Evolutionary conservation across 371 early-diverging fungal species (phyloP).

Genomic region (Mortierella sp.): DNA sequence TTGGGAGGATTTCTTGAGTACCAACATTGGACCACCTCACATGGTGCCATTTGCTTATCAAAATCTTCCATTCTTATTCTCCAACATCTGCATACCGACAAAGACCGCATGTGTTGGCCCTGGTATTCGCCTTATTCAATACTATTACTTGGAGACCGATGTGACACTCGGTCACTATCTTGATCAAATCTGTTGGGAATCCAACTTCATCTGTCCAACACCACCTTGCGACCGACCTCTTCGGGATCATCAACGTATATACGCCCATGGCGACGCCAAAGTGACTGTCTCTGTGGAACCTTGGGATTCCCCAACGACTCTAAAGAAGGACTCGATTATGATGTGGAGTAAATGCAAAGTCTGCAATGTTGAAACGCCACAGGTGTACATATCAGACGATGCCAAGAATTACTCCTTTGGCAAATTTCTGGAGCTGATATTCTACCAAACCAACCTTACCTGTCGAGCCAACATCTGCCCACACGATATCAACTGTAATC

Average conservation of each 20-base stretch:
- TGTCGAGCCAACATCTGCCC: slow-evolving; percentile 84
- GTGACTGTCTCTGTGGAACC: slow-evolving; percentile 86
- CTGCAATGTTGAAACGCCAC: slow-evolving; percentile 81
- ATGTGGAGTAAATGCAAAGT: slow-evolving; percentile 89
- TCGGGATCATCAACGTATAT: slow-evolving; percentile 84
- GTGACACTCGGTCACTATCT: slow-evolving; percentile 90
- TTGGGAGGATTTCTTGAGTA: slow-evolving; percentile 71
- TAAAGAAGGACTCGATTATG: slow-evolving; percentile 81
- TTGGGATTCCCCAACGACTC: slow-evolving; percentile 58
- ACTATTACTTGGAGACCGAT: slow-evolving; percentile 82
- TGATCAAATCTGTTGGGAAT: slow-evolving; percentile 82
- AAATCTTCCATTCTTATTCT: slow-evolving; percentile 78
- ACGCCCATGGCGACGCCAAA: slow-evolving; percentile 84
- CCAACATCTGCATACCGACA: slow-evolving; percentile 75
- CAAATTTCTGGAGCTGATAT: slow-evolving; percentile 91
- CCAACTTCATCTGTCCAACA: slow-evolving; percentile 72
- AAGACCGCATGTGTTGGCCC: slow-evolving; percentile 82
- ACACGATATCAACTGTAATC: slow-evolving; percentile 85
- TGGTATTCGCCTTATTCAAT: slow-evolving; percentile 80
- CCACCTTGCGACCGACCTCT: slow-evolving; percentile 80
- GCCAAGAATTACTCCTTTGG: slow-evolving; percentile 96
- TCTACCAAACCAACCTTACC: slow-evolving; percentile 79
- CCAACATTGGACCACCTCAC: slow-evolving; percentile 56
- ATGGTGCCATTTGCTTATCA: slow-evolving; percentile 80
- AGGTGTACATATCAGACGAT: slow-evolving; percentile 84